Base-by-base conservation (phyloP, 2,329 filamentous ascomycete genomes). In the Berkeleyomyces basicola region DNA sequence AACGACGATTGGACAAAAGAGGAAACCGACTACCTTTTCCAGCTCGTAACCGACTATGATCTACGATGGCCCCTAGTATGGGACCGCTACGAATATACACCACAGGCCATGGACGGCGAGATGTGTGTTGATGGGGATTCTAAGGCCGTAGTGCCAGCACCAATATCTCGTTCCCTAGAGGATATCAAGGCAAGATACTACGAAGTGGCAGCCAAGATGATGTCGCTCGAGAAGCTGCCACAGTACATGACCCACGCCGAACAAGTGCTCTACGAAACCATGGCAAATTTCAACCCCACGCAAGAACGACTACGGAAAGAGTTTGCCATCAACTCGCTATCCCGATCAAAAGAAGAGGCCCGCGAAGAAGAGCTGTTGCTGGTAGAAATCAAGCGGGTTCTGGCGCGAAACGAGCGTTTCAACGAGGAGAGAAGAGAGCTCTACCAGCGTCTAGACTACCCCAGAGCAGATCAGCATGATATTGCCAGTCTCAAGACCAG, bases 131-230 rank as follows among this genome's bases (percentile, higher is more conserved):
- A 77, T 46, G 75, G 74, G 53, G 74, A 77, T 65, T 76, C 74
- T 64, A 82, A 77, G 60, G 81, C 80, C 1, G 74, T 85, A 37
- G 75, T 84, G 40, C 73, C 79, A 0, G 77, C 78, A 4, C 70
- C 76, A 2, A 81, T 78, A 63, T 72, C 71, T 6, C 83, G 93
- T 49, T 85, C 83, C 1, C 84, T 96, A 78, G 93, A 99, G 72
- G 90, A 96, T 65, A 77, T 99, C 65, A 99, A 99, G 73, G 81
- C 85, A 14, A 82, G 93, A 61, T 97, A 95, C 74, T 99, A 97
- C 73, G 82, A 85, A 62, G 83, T 97, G 43, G 88, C 87, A 1
- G 86, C 88, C 7, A 87, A 84, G 69, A 86, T 93, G 78, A 88
- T 95, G 78, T 84, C 86, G 1, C 76, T 89, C 5, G 82, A 89